Conservation (phyloP, 345 rosid genomes). For the Sonneratia caseolaris region DNA sequence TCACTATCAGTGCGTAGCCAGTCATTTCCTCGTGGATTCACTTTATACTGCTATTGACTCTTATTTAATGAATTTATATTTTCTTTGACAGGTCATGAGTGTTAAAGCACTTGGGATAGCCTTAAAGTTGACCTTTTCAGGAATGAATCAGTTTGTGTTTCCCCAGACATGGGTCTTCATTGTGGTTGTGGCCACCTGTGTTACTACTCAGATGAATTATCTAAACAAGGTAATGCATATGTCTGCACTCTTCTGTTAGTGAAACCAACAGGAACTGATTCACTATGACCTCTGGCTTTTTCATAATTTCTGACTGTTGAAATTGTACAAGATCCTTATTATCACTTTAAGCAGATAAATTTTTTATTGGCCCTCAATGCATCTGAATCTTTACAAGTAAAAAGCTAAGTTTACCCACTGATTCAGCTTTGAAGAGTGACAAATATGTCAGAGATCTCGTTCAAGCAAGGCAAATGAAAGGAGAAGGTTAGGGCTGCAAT, state of each 20-base stretch:
- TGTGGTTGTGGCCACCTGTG: constrained; percentile 47
- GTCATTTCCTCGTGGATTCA: neutral
- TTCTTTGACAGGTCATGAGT: constrained; percentile 50
- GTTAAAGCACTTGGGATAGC: constrained; percentile 79
- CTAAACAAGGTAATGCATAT: constrained; percentile 49
- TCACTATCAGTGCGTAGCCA: constrained; percentile 69
- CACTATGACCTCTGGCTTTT: neutral
- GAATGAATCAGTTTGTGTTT: constrained; percentile 58
- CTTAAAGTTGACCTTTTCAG: constrained; percentile 58
- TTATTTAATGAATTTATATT: neutral
- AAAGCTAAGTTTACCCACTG: neutral
- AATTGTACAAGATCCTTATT: too few relatives aligned
- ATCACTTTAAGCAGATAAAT: too few relatives aligned
- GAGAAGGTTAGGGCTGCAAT: neutral
- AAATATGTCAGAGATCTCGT: neutral
- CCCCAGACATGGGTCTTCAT: constrained; percentile 64
- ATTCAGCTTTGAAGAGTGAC: neutral
- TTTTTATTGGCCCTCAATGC: too few relatives aligned
- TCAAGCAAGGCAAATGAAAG: neutral
- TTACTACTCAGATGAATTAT: constrained; percentile 67
- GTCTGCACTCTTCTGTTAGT: neutral
- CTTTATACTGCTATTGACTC: neutral
- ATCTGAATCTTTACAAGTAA: too few relatives aligned
- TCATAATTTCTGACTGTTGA: too few relatives aligned
- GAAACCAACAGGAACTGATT: neutral